Conservation (phyloP, 805 yeast species). For the Schwanniomyces polymorphus region DNA sequence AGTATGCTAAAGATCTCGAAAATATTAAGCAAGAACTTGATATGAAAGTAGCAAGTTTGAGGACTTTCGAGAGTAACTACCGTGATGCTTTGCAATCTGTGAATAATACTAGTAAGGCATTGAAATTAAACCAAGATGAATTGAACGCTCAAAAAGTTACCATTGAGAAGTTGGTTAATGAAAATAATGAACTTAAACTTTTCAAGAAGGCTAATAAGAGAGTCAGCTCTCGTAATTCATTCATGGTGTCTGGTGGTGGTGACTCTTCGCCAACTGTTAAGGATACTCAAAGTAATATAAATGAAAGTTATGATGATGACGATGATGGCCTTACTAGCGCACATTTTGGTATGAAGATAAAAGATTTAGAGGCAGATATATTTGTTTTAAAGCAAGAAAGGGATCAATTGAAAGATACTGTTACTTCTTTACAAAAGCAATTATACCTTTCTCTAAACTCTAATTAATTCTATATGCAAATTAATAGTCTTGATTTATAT, state of each 20-base stretch:
- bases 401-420: slow-evolving; percentile 69
- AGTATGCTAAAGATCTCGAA: slow-evolving; percentile 33
- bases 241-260: slow-evolving; percentile 22
- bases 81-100: slow-evolving; percentile 70
- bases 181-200: slow-evolving; percentile 67
- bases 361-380: slow-evolving; percentile 82
- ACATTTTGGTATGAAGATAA: slow-evolving; percentile 71
- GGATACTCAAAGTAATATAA: slow-evolving; percentile 7
- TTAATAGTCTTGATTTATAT: background rate
- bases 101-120: slow-evolving; percentile 72
- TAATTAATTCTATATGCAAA: background rate
- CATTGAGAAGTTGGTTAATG: slow-evolving; percentile 56
- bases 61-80: slow-evolving; percentile 61
- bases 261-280: slow-evolving; percentile 16
- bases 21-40: slow-evolving; percentile 30
- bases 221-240: slow-evolving; percentile 24
- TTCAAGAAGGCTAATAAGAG: slow-evolving; percentile 45
- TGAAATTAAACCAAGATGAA: slow-evolving; percentile 73
- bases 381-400: slow-evolving; percentile 81
- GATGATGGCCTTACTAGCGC: slow-evolving; percentile 40
- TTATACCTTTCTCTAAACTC: slow-evolving; percentile 28
- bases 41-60: slow-evolving; percentile 27
- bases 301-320: slow-evolving; percentile 12
- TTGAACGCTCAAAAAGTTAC: slow-evolving; percentile 56
- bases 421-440: slow-evolving; percentile 58